Base-by-base conservation (phyloP, 257 asterid genomes). In the Gynochthodes officinalis region DNA sequence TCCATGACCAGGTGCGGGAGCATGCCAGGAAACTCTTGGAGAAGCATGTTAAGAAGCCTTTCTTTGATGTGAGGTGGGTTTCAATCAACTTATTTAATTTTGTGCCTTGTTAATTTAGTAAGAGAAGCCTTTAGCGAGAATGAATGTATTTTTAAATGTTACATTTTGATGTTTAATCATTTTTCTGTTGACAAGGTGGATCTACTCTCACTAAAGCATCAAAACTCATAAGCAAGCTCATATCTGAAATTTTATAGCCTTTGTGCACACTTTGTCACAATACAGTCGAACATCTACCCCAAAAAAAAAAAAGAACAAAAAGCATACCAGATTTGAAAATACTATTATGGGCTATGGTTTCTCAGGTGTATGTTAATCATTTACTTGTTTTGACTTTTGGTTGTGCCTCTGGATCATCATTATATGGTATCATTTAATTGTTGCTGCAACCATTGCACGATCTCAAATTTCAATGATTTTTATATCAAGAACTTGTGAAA, bases 11-110 rank as follows among this genome's bases (percentile, higher is more conserved):
- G 98, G 98, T 93, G 39, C 87, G 92, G 67, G 99, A 94, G 82
- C 99, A 94, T 82, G 99, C 97, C 52, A 85, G 99, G 77, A 94
- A 94, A 71, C 99, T 94, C 70, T 81, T 94, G 91, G 99, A 94
- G 89, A 94, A 94, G 79, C 98, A 83, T 85, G 28, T 85, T 46
- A 82, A 67, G 85, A 94, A 94, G 89, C 99, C 99, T 63, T 94
- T 94, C 83, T 94, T 94, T 77, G 91, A 91, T 67, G 89, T 86
- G 76, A 86, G 97, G 98, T 91, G 82, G 75, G 77, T 72, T 32
- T 67, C 61, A 64, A 67, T 63, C 40, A 40, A 27, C 59, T 39
- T 18, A 28, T 28, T 59, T n/a, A 54, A 23, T 35, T 40, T 61
- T 49, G 57, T 48, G 70, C 52, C 12, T 25, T 64, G 1, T 9